Conservation (phyloP, 139 green algal species). For the Closterium sp. region DNA sequence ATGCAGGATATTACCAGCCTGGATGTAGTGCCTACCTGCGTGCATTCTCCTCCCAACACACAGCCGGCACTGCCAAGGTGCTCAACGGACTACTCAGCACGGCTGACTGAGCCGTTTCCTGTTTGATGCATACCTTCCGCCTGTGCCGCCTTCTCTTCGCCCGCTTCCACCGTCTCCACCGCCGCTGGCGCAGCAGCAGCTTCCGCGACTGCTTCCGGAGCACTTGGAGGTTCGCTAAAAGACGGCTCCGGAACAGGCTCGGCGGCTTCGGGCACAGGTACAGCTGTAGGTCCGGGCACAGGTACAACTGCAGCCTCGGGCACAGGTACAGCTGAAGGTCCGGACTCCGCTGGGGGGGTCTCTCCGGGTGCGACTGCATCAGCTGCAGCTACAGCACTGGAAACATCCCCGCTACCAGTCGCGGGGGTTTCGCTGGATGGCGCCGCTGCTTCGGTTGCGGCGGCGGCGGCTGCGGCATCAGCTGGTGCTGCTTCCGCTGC, state of each 20-base stretch:
- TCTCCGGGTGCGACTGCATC: neutral
- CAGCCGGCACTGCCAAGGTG: too few species aligned
- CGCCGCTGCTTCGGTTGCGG: neutral
- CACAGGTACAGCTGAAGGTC: neutral
- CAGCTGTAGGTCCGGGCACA: neutral
- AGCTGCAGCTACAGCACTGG: neutral
- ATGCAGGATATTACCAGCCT: too few species aligned
- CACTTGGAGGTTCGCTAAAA: neutral
- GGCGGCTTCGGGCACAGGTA: neutral
- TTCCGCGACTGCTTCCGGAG: neutral
- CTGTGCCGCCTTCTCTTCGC: neutral
- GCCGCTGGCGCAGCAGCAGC: too few species aligned
- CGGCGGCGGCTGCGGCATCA: neutral
- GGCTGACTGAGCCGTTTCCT: too few species aligned
- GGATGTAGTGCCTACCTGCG: too few species aligned
- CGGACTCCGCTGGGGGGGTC: neutral
- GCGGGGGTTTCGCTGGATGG: neutral
- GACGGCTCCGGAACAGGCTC: neutral
- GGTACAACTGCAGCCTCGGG: neutral
- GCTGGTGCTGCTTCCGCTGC: neutral
- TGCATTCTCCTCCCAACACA: too few species aligned
- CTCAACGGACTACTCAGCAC: too few species aligned
- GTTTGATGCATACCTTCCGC: neutral
- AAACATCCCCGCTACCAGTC: neutral
- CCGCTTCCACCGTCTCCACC: neutral